Evolutionary conservation across 305 asterid genomes (phyloP).

Genomic region (Solanum hybrid): DNA sequence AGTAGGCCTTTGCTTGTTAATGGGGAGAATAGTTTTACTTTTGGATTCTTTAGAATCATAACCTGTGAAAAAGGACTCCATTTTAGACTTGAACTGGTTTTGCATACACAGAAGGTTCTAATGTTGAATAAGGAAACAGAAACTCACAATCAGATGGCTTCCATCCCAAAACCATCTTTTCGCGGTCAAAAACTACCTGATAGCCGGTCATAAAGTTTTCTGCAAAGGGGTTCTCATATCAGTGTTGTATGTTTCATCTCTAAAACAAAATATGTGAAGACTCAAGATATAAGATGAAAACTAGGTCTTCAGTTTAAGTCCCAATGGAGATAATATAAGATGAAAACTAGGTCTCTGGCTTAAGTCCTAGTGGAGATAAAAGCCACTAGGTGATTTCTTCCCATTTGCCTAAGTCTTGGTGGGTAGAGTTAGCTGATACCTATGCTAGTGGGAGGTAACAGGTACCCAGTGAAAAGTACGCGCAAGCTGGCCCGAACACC

Average conservation of each 20-base stretch:
- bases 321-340: neutral
- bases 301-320: neutral
- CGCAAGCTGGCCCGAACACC: neutral
- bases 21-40: constrained; percentile 33
- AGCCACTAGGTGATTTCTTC: neutral
- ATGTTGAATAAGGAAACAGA: neutral
- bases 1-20: constrained; percentile 25
- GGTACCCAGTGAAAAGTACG: neutral
- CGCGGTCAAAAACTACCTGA: neutral
- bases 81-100: neutral
- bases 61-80: constrained; percentile 29
- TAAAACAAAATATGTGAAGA: neutral
- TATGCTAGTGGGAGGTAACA: neutral
- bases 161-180: constrained; percentile 12
- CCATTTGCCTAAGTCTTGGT: neutral
- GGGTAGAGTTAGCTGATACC: neutral
- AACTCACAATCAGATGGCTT: constrained; percentile 9
- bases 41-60: constrained; percentile 26
- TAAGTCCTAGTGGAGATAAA: neutral
- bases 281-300: neutral
- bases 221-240: neutral
- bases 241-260: neutral
- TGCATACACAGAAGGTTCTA: neutral
- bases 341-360: neutral
- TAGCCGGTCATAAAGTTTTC: constrained; percentile 3